Percentiles rank a stretch among this genome's conserved stretches.
These are phyloP conservation scores for Lyophyllum atratum DNA, from an alignment of 768 basidiomycete genomes.

Conservation along the genomic window DNA sequence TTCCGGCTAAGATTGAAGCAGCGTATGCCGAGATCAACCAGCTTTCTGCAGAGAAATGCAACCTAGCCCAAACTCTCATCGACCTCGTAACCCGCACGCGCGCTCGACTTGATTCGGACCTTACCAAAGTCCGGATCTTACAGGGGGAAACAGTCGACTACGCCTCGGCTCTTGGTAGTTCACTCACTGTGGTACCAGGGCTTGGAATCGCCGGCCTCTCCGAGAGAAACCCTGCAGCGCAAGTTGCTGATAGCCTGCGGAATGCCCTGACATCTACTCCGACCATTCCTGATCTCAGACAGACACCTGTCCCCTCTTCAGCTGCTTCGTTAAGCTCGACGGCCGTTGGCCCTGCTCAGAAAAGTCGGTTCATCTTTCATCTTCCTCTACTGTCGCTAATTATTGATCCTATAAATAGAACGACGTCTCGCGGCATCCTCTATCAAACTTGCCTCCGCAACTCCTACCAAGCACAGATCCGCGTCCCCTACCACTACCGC, in stretches of 20 bases:
- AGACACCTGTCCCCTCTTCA: slow-evolving; percentile 20
- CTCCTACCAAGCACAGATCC: slow-evolving; percentile 43
- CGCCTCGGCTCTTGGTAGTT: slow-evolving; percentile 16
- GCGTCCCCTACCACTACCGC: slow-evolving; percentile 42
- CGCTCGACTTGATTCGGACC: slow-evolving; percentile 51
- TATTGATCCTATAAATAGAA: slow-evolving; percentile 27
- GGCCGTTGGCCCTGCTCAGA: slow-evolving; percentile 33
- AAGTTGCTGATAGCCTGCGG: slow-evolving; percentile 45
- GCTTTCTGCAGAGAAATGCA: slow-evolving; percentile 47
- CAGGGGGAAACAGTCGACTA: slow-evolving; percentile 48
- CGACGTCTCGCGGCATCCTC: slow-evolving; percentile 42
- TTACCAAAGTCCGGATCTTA: slow-evolving; percentile 45
- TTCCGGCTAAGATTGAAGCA: slow-evolving; percentile 45
- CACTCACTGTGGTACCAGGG: slow-evolving; percentile 9
- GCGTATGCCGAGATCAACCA: slow-evolving; percentile 48
- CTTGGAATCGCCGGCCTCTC: slow-evolving; percentile 5
- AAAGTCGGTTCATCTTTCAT: slow-evolving; percentile 35
- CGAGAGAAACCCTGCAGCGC: slow-evolving; percentile 31
- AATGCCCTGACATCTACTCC: slow-evolving; percentile 37
- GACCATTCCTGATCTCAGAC: slow-evolving; percentile 28
- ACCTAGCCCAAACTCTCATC: slow-evolving; percentile 47
- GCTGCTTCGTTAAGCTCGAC: slow-evolving; percentile 19
- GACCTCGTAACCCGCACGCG: slow-evolving; percentile 50
- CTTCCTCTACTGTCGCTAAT: neutral
- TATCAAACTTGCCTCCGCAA: slow-evolving; percentile 40